Evolutionary conservation across 192 early-diverging fungal genomes (phyloP).

Genomic region (Backusella liffmaniae): DNA sequence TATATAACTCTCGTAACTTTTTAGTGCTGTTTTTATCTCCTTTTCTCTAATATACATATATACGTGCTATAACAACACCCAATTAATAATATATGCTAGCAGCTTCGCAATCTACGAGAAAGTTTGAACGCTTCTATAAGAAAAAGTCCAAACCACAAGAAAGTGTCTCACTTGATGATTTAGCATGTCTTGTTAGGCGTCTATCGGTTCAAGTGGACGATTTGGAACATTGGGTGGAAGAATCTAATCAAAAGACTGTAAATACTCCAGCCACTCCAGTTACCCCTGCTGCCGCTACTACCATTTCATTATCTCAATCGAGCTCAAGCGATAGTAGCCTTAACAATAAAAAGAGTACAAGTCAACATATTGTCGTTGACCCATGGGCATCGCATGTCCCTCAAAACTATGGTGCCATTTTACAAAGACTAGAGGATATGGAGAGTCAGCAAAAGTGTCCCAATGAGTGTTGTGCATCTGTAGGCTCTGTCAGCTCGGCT

Average conservation of each 20-base stretch:
- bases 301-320: neutral
- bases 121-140: neutral
- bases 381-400: constrained; percentile 14
- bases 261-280: neutral
- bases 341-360: neutral
- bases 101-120: neutral
- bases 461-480: neutral
- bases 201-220: constrained; percentile 9
- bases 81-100: neutral
- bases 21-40: neutral
- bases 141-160: neutral
- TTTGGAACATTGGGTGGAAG: constrained; percentile 9
- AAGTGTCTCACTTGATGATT: constrained; percentile 5
- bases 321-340: neutral
- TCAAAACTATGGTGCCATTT: neutral
- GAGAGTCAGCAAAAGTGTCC: neutral
- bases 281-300: neutral
- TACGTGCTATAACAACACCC: neutral
- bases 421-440: constrained; percentile 7
- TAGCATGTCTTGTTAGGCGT: constrained; percentile 6
- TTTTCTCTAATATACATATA: neutral
- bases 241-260: neutral
- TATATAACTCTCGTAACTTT: neutral
- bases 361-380: neutral
- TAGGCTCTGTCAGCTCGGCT: neutral